These are phyloP conservation scores for Fistulina hepatica DNA, from an alignment of 1,284 basidiomycete species.

Conservation along the genomic window DNA sequence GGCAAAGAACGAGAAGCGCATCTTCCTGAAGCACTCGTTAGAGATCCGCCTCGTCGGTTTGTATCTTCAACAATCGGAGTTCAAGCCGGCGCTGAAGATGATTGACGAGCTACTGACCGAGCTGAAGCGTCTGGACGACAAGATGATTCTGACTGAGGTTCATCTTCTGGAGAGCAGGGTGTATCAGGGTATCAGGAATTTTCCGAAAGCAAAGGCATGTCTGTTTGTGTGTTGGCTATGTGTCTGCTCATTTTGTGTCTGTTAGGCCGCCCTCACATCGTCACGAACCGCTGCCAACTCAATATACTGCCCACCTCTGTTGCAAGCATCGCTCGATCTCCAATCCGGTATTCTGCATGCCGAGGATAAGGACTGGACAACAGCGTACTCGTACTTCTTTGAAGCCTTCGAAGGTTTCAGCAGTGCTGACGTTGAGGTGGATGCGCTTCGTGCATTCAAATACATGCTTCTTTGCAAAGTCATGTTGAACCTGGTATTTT, in stretches of 20 bases:
- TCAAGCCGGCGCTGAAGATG: slow-evolving; percentile 70
- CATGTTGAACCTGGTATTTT: slow-evolving; percentile 84
- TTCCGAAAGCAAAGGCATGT: slow-evolving; percentile 82
- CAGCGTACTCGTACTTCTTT: slow-evolving; percentile 96
- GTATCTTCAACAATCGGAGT: slow-evolving; percentile 75
- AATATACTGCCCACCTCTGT: slow-evolving; percentile 92
- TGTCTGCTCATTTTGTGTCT: neutral
- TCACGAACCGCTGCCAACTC: slow-evolving; percentile 92
- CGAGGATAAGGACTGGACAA: slow-evolving; percentile 97
- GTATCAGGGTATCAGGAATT: slow-evolving; percentile 85
- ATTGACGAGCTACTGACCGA: slow-evolving; percentile 85
- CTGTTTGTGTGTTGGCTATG: no score
- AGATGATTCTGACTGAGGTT: slow-evolving; percentile 96
- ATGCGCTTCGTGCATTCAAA: slow-evolving; percentile 81
- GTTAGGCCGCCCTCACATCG: slow-evolving; percentile 80
- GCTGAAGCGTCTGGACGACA: slow-evolving; percentile 91
- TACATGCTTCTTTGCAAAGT: slow-evolving; percentile 98
- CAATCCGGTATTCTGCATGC: slow-evolving; percentile 88
- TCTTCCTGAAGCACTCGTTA: slow-evolving; percentile 91
- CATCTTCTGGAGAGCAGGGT: slow-evolving; percentile 90
- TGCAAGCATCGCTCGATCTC: slow-evolving; percentile 89
- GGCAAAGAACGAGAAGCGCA: slow-evolving; percentile 87
- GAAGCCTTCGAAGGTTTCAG: slow-evolving; percentile 85
- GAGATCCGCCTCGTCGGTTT: slow-evolving; percentile 84
- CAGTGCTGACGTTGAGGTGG: slow-evolving; percentile 40